These are phyloP conservation scores for Asterionellopsis glacialis DNA, from an alignment of 108 stramenopile genomes.

Conservation along the genomic window DNA sequence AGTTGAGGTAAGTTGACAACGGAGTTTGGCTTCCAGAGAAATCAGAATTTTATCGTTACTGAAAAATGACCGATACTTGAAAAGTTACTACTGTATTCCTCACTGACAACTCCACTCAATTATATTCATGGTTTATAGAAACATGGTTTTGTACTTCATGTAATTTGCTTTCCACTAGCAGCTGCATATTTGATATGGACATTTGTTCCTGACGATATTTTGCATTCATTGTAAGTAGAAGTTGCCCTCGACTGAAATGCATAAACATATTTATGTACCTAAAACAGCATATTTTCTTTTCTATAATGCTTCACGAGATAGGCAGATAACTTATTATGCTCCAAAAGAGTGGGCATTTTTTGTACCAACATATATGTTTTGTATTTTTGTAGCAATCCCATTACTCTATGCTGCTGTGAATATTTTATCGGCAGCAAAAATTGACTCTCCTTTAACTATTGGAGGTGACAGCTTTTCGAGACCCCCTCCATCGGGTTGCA, in stretches of 20 bases:
- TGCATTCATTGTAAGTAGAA: neutral
- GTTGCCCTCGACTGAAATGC: neutral
- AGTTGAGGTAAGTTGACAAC: too few species aligned
- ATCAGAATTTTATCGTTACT: too few species aligned
- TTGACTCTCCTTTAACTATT: neutral
- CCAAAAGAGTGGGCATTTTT: neutral
- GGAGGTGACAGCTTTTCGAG: too few species aligned
- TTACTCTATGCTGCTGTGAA: neutral
- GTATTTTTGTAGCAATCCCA: neutral
- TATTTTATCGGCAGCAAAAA: neutral
- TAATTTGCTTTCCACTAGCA: neutral
- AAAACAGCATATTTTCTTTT: neutral
- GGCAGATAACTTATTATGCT: neutral
- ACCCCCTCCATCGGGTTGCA: too few species aligned
- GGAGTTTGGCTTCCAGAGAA: too few species aligned
- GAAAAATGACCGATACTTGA: too few species aligned
- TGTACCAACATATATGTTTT: neutral
- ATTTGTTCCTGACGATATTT: neutral
- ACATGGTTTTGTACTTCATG: conserved; percentile 1
- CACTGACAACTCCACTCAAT: too few species aligned
- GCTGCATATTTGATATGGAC: neutral
- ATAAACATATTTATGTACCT: neutral
- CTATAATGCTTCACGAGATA: neutral
- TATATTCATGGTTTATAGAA: neutral
- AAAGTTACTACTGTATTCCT: too few species aligned